phyloP scores from a whole-genome alignment of 2,329 filamentous ascomycete species.

The Pseudogymnoascus sp. region DNA sequence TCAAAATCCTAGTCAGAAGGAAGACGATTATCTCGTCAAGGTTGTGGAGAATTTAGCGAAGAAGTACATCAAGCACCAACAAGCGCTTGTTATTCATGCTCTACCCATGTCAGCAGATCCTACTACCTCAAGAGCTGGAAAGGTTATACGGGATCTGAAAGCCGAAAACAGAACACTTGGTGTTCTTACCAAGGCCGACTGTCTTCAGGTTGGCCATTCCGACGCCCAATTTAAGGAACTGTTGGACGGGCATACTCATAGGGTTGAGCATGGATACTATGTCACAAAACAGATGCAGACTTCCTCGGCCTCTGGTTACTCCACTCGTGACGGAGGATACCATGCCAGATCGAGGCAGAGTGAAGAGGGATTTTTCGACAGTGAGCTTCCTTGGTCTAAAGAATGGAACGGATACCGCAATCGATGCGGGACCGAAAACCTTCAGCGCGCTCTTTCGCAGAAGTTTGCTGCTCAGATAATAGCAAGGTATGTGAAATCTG shows the following conservation, averaged over 20 bases:
- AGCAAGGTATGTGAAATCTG: constrained; percentile 20
- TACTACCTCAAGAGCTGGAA: constrained; percentile 63
- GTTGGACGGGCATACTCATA: constrained; percentile 49
- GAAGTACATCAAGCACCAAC: constrained; percentile 58
- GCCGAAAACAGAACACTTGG: constrained; percentile 57
- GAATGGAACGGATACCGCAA: constrained; percentile 30
- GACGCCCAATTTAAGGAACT: constrained; percentile 55
- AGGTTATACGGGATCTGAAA: constrained; percentile 48
- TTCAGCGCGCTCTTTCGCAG: constrained; percentile 40
- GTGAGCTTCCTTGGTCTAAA: constrained; percentile 34
- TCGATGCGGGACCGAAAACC: constrained; percentile 42
- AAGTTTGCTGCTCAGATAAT: constrained; percentile 39
- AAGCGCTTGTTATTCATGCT: constrained; percentile 69
- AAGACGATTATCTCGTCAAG: constrained; percentile 59
- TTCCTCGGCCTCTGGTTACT: constrained; percentile 17
- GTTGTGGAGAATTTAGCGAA: constrained; percentile 64
- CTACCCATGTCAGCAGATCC: constrained; percentile 72
- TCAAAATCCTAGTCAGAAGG: constrained; percentile 52
- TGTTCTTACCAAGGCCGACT: constrained; percentile 79
- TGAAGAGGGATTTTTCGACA: constrained; percentile 43
- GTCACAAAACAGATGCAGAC: constrained; percentile 59
- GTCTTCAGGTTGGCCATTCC: constrained; percentile 44
- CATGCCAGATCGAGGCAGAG: constrained; percentile 38
- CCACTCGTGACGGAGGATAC: constrained; percentile 25
- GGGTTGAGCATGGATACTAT: constrained; percentile 67